Evolutionary conservation across 306 rosid species (phyloP), one percentile per base, ranked within the genome.

Genomic region (Ceratonia siliqua): DNA sequence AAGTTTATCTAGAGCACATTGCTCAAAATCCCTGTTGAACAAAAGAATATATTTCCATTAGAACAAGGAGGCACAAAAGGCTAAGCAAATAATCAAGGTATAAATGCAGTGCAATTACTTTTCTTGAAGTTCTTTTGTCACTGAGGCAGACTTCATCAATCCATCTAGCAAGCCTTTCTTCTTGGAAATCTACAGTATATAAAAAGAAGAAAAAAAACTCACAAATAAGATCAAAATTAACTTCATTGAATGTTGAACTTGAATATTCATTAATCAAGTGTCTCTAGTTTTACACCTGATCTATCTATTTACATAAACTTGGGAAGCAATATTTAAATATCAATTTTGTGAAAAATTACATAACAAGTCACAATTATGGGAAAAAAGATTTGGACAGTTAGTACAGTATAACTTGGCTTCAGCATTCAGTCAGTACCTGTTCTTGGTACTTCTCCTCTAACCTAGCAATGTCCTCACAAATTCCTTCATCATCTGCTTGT

Each of bases 11-110:
- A 91, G 82, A 70, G 94, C 95, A 67, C 80, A 82, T 69, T 79
- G 87, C 67, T 94, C 99, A 86, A 90, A 91, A 68, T 88, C 91
- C 94, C 99, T 94, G 88, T 43, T 42, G 72, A 24, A 77, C n/a
- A 70, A 63, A 58, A 78, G 41, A 78, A 61, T 35, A 65, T 56
- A 27, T 11, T 54, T 56, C 55, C 56, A 66, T 52, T 78, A 84
- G 66, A 78, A 43, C 50, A 66, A 49, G 25, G 14, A 78, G 15
- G 58, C 17, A 78, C n/a, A 73, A 83, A 79, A 69, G 27, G 53
- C 59, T 55, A 73, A 67, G 71, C 73, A 80, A 74, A 70, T 17
- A 63, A 79, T 55, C 68, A 68, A 48, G 41, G 68, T 54, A 81
- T 50, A 72, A 85, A 77, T 74, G 70, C 18, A 28, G 50, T 11